Percentiles rank a stretch among this genome's conserved stretches.
phyloP scores from a whole-genome alignment of 108 stramenopile genomes.

The Bacterosira constricta region DNA sequence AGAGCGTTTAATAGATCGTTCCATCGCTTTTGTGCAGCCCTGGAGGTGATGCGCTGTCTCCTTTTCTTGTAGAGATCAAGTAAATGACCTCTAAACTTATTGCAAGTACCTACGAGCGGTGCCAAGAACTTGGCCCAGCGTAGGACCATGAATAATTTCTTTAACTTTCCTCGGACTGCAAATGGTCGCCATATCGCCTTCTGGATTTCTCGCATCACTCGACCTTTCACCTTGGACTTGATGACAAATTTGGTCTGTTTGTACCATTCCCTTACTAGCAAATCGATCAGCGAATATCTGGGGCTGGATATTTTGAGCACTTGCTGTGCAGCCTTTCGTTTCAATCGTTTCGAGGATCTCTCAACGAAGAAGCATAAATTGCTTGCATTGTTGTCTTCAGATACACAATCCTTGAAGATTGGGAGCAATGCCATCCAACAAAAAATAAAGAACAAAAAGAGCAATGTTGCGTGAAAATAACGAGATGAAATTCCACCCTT shows the following conservation, averaged over 20 bases:
- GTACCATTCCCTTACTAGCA: constrained; percentile 13
- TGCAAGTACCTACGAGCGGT: constrained; percentile 67
- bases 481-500: background rate
- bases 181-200: constrained; percentile 39
- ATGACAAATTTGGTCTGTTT: background rate
- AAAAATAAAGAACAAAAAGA: background rate
- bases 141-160: constrained; percentile 23
- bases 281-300: constrained; percentile 29
- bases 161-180: constrained; percentile 24
- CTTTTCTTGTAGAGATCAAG: constrained; percentile 53
- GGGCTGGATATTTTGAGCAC: constrained; percentile 5
- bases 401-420: constrained; percentile 14
- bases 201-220: constrained; percentile 18
- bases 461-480: background rate
- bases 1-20: constrained; percentile 30
- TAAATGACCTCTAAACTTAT: constrained; percentile 63
- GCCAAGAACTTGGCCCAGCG: constrained; percentile 72
- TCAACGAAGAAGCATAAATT: constrained; percentile 9
- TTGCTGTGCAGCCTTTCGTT: background rate
- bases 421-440: constrained; percentile 23
- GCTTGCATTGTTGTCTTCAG: background rate
- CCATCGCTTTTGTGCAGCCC: constrained; percentile 40
- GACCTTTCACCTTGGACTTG: constrained; percentile 28
- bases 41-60: constrained; percentile 47
- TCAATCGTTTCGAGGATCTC: background rate